These are phyloP conservation scores for Fusarium transvaalense DNA, from an alignment of 2,329 filamentous ascomycete genomes.

Conservation along the genomic window DNA sequence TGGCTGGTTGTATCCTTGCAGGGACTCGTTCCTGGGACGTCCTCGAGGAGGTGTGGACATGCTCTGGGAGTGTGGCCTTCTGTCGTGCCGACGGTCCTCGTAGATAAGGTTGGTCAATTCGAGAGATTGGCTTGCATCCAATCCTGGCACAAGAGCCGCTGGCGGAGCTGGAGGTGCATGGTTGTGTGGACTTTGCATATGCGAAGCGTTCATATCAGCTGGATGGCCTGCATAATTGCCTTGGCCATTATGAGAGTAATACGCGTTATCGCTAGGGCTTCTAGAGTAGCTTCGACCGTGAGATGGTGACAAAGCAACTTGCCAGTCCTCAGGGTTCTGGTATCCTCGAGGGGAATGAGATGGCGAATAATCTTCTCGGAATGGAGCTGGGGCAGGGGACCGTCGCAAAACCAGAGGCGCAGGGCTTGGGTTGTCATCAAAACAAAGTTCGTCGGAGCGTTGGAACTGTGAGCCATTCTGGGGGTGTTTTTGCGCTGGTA, in stretches of 20 bases:
- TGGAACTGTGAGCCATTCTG: slow-evolving; percentile 44
- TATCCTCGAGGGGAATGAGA: slow-evolving; percentile 40
- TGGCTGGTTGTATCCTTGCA: slow-evolving; percentile 46
- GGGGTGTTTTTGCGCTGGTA: slow-evolving; percentile 46
- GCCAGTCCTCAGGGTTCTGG: slow-evolving; percentile 44
- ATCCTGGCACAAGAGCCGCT: slow-evolving; percentile 70
- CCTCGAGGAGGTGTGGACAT: slow-evolving; percentile 59
- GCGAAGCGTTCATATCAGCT: slow-evolving; percentile 55
- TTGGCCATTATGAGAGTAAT: slow-evolving; percentile 50
- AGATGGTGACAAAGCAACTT: slow-evolving; percentile 50
- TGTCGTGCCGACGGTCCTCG: slow-evolving; percentile 64
- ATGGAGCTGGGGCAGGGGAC: slow-evolving; percentile 46
- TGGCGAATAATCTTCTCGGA: slow-evolving; percentile 44
- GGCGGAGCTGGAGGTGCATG: slow-evolving; percentile 65
- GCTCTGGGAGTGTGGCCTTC: slow-evolving; percentile 59
- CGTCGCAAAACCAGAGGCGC: slow-evolving; percentile 60
- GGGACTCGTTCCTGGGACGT: slow-evolving; percentile 48
- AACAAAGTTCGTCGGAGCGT: slow-evolving; percentile 56
- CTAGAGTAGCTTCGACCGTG: slow-evolving; percentile 54
- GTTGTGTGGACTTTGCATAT: slow-evolving; percentile 50
- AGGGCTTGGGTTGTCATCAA: slow-evolving; percentile 57
- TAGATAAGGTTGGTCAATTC: slow-evolving; percentile 71
- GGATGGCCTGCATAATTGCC: slow-evolving; percentile 50
- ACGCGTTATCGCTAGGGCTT: slow-evolving; percentile 48
- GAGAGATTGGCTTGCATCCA: slow-evolving; percentile 67